phyloP scores from a whole-genome alignment of 139 green algal species.

The Auxenochlorella protothecoides region DNA sequence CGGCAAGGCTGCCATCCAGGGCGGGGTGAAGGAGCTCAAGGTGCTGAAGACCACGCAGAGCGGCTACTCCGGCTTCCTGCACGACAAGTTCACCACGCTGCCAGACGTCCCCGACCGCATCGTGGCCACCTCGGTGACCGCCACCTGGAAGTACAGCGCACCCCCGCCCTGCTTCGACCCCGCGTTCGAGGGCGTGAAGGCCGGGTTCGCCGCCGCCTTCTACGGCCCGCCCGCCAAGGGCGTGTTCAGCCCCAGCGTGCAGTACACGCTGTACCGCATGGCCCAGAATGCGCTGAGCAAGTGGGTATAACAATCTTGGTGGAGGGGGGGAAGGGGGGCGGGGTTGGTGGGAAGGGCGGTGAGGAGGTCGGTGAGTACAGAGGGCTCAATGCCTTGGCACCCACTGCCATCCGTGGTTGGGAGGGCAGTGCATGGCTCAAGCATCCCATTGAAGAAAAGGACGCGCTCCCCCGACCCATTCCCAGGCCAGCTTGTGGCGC shows the following conservation, averaged over 20 bases:
- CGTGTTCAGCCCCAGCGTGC: conserved; percentile 81
- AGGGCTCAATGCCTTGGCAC: too few relatives aligned
- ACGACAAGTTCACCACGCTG: conserved; percentile 84
- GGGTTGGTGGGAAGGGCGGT: too few relatives aligned
- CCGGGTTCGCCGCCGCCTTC: conserved; percentile 48
- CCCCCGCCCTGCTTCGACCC: conserved; percentile 4
- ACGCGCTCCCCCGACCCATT: too few relatives aligned
- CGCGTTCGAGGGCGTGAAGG: conserved; percentile 25
- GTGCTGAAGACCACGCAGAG: conserved; percentile 89
- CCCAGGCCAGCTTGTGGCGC: too few relatives aligned
- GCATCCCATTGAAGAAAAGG: too few relatives aligned
- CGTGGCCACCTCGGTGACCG: conserved; percentile 71
- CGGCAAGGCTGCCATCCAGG: conserved; percentile 41
- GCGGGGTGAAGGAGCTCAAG: conserved; percentile 47
- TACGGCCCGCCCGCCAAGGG: conserved; percentile 69
- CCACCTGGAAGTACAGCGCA: conserved; percentile 56
- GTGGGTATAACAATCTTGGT: conserved; percentile 12
- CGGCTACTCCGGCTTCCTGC: conserved; percentile 81
- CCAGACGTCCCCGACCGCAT: conserved; percentile 78
- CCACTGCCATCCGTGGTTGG: too few relatives aligned
- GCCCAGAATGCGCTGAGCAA: conserved; percentile 42
- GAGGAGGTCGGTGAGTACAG: too few relatives aligned
- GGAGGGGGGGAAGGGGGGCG: too few relatives aligned
- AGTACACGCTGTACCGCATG: conserved; percentile 90
- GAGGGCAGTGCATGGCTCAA: too few relatives aligned